These are phyloP conservation scores for Verticillium nubilum DNA, from an alignment of 2,329 filamentous ascomycete genomes.

Conservation along the genomic window DNA sequence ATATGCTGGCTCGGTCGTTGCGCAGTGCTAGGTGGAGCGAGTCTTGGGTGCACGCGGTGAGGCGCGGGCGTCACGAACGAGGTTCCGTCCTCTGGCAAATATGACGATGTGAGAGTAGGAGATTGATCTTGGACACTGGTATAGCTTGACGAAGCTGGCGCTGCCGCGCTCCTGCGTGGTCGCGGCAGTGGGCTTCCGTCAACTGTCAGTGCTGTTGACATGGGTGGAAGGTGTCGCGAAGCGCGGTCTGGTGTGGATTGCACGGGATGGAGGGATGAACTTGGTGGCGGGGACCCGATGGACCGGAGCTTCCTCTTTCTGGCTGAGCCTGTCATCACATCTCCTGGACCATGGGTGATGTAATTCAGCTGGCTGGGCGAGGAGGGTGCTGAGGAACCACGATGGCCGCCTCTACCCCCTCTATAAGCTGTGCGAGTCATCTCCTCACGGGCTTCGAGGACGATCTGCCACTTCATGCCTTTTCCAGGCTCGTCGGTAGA, in stretches of 20 bases:
- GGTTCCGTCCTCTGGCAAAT: conserved; percentile 52
- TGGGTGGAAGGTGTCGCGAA: conserved; percentile 20
- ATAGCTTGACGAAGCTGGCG: conserved; percentile 35
- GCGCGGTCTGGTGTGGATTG: conserved; percentile 56
- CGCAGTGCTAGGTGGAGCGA: conserved; percentile 75
- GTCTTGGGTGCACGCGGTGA: conserved; percentile 64
- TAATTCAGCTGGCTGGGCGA: conserved; percentile 58
- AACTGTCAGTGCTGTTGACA: conserved; percentile 31
- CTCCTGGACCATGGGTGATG: conserved; percentile 52
- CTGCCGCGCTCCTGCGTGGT: conserved; percentile 40
- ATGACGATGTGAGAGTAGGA: conserved; percentile 57
- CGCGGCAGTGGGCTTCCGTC: conserved; percentile 60
- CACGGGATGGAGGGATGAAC: conserved; percentile 40
- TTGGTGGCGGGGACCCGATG: conserved; percentile 49
- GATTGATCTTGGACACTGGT: conserved; percentile 51
- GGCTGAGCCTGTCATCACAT: conserved; percentile 46
- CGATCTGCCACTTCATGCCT: conserved; percentile 98
- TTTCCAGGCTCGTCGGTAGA: conserved; percentile 95
- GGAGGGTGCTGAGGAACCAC: conserved; percentile 66
- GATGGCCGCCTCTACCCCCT: conserved; percentile 57
- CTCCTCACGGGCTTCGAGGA: conserved; percentile 76
- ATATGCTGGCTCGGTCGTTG: conserved; percentile 80
- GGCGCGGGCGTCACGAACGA: conserved; percentile 70
- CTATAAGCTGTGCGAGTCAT: conserved; percentile 71
- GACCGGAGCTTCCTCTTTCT: conserved; percentile 54